phyloP scores from a whole-genome alignment of 768 basidiomycete genomes.

The Suillus decipiens region DNA sequence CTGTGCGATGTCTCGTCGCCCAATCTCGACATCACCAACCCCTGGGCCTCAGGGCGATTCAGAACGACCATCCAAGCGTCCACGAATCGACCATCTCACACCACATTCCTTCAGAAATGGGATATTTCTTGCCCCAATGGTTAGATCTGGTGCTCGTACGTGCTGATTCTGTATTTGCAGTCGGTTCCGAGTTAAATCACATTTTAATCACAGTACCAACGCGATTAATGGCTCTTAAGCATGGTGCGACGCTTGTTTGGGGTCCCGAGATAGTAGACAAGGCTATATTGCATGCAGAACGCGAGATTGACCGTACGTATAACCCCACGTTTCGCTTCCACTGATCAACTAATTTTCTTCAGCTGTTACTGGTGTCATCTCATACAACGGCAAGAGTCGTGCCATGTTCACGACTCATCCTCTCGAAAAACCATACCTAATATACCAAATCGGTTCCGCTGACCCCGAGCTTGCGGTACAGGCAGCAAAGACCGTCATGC shows the following conservation, averaged over 20 bases:
- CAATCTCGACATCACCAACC: constrained; percentile 49
- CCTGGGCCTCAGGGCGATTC: constrained; percentile 19
- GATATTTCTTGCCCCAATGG: constrained; percentile 97
- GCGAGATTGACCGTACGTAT: constrained; percentile 82
- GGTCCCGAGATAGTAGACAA: constrained; percentile 96
- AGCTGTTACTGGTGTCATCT: constrained; percentile 87
- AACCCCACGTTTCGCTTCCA: not conserved
- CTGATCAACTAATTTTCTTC: not conserved
- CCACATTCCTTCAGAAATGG: constrained; percentile 83
- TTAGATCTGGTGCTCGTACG: constrained; percentile 87
- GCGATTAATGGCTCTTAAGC: constrained; percentile 82
- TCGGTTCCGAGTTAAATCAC: constrained; percentile 10
- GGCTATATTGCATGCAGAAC: constrained; percentile 84
- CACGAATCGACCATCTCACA: constrained; percentile 59
- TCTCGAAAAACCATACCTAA: constrained; percentile 89
- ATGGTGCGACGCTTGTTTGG: constrained; percentile 95
- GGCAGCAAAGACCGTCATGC: constrained; percentile 82
- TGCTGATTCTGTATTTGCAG: constrained; percentile 16
- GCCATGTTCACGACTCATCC: constrained; percentile 94
- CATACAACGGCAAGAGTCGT: constrained; percentile 80
- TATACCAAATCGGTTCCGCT: constrained; percentile 94
- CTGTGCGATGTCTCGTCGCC: constrained; percentile 52
- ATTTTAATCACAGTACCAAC: constrained; percentile 66
- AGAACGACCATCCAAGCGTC: constrained; percentile 47
- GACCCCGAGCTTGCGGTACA: constrained; percentile 89